Percentiles rank a stretch among this genome's conserved stretches.
Conservation (phyloP, 164 flowering plant genomes). For the Brasenia schreberi region DNA sequence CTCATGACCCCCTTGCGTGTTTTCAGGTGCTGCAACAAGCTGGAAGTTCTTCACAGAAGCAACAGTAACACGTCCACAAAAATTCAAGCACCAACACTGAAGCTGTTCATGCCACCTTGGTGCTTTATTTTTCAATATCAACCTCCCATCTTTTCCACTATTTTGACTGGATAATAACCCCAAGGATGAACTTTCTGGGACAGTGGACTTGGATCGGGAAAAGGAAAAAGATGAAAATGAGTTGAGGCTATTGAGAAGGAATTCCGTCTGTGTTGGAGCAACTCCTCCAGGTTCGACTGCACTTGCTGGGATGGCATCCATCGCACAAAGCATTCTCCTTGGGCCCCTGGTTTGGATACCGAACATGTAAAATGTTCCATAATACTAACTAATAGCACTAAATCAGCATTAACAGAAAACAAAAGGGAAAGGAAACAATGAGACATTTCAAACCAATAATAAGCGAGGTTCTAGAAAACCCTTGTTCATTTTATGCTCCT, state of each 20-base stretch:
- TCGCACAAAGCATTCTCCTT: conserved; percentile 53
- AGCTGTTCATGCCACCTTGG: conserved; percentile 89
- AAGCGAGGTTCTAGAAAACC: background rate
- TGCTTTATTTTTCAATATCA: conserved; percentile 52
- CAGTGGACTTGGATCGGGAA: conserved; percentile 40
- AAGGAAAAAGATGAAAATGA: conserved; percentile 30
- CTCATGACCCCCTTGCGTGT: conserved; percentile 13
- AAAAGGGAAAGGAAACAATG: background rate
- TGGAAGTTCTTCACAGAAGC: conserved; percentile 85
- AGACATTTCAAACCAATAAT: background rate
- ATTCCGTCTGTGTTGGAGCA: conserved; percentile 59
- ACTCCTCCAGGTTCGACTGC: conserved; percentile 52
- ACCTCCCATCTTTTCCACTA: conserved; percentile 23
- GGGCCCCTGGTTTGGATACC: conserved; percentile 45
- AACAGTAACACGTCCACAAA: conserved; percentile 68
- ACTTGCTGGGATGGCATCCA: conserved; percentile 56
- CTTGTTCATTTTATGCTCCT: background rate
- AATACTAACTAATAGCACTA: too few relatives aligned
- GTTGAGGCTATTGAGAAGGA: conserved; percentile 27
- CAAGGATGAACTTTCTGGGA: conserved; percentile 19
- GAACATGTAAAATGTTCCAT: background rate
- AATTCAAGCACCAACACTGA: conserved; percentile 79
- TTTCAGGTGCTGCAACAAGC: conserved; percentile 29
- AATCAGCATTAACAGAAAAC: background rate
- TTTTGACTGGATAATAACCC: conserved; percentile 16